Evolutionary conservation across 441 rosid species (phyloP), one percentile per base, ranked within the genome.

Genomic region (Cnidoscolus chayamansa): DNA sequence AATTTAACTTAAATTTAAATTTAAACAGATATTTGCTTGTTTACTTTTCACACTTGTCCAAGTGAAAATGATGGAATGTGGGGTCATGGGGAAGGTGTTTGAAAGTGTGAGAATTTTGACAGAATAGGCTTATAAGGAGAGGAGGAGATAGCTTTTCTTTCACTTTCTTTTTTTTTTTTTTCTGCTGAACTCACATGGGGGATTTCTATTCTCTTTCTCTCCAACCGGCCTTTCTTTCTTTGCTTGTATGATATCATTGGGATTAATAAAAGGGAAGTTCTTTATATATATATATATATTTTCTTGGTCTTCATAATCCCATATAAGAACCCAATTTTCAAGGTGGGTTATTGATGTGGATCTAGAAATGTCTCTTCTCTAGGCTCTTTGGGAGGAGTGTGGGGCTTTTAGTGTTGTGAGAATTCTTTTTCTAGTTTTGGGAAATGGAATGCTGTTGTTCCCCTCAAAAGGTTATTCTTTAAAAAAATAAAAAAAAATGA

Each of bases 321-420:
- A 30, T 59, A 19, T 5, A 12, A 53, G 1, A 50, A 63, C 80
- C 68, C 87, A 75, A 80, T 49, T 82, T 87, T 85, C 86, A 84
- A 84, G 84, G 81, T 68, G 79, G 82, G 85, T 66, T 76, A 64
- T 82, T 83, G 82, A 75, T 71, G 81, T 74, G 75, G 72, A 85
- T 81, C 73, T 43, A 83, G 82, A 79, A 76, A 85, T 81, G 86
- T 82, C 76, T 56, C 74, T 74, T 81, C 85, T 81, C 84, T 72
- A 81, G 83, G 82, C 67, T 66, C 62, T 79, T 72, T 77, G 85
- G 83, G 84, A 76, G 66, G 64, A 72, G 82, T 72, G 80, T 70
- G 74, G 81, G 86, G 64, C 75, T 74, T 78, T 72, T 25, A 25
- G 89, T 76, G 63, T 64, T 40, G 65, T 71, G 30, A 20, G 54